Percentiles rank a stretch among this genome's conserved stretches.
phyloP scores from a whole-genome alignment of 1,284 basidiomycete genomes.

The Paramarasmius palmivorus region DNA sequence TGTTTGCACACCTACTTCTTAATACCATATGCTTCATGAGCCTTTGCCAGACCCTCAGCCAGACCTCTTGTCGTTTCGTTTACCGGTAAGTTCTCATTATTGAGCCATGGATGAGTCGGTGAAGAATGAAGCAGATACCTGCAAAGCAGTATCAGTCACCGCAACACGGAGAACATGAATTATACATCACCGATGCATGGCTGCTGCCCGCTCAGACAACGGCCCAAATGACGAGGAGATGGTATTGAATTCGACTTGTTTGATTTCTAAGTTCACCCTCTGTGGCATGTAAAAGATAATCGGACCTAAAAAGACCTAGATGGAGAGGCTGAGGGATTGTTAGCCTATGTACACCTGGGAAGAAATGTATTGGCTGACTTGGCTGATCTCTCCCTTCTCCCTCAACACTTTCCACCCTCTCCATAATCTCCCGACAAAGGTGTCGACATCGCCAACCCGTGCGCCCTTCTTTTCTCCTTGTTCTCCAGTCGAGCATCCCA shows the following conservation, averaged over 20 bases:
- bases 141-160: conserved; percentile 61
- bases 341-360: background rate
- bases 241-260: conserved; percentile 99
- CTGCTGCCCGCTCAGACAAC: conserved; percentile 73
- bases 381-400: conserved; percentile 50
- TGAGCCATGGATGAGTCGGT: conserved; percentile 52
- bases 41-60: conserved; percentile 76
- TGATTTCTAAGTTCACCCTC: conserved; percentile 55
- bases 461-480: conserved; percentile 30
- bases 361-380: conserved; percentile 24
- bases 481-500: conserved; percentile 61
- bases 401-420: conserved; percentile 79
- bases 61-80: conserved; percentile 79
- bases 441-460: conserved; percentile 77
- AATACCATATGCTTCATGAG: conserved; percentile 74
- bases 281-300: conserved; percentile 86
- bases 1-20: conserved; percentile 45
- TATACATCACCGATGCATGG: conserved; percentile 56
- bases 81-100: conserved; percentile 60
- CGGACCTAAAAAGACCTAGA: conserved; percentile 93
- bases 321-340: conserved; percentile 63
- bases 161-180: background rate
- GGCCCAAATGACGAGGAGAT: conserved; percentile 92
- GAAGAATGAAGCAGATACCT: conserved; percentile 65
- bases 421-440: conserved; percentile 88